Conservation (phyloP, 495 filamentous ascomycete genomes). For the Pyrenula massariospora region DNA sequence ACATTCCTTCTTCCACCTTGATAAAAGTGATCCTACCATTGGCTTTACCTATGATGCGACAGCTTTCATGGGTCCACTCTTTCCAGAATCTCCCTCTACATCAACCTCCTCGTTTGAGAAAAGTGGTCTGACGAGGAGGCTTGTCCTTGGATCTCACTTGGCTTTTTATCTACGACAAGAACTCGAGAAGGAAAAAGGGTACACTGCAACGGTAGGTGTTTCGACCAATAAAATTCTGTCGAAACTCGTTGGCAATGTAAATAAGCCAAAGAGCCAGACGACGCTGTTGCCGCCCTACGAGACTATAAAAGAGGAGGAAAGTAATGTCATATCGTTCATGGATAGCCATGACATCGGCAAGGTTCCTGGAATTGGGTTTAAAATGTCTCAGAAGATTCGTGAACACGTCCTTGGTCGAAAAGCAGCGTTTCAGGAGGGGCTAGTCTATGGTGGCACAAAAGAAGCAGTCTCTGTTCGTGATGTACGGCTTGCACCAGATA, state of each 20-base stretch:
- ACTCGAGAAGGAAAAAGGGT: conserved; percentile 69
- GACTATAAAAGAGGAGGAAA: conserved; percentile 9
- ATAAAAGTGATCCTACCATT: conserved; percentile 57
- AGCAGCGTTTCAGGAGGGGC: conserved; percentile 16
- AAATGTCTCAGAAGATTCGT: conserved; percentile 59
- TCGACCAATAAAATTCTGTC: conserved; percentile 74
- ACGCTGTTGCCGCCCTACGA: conserved; percentile 58
- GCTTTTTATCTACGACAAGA: conserved; percentile 55
- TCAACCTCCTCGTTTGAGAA: conserved; percentile 1
- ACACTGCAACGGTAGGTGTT: conserved; percentile 78
- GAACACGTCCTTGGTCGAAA: conserved; percentile 41
- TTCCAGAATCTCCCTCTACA: conserved; percentile 27
- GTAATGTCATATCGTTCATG: conserved; percentile 54
- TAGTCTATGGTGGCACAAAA: conserved; percentile 32
- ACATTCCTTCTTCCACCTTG: conserved; percentile 72
- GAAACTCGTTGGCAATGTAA: conserved; percentile 71
- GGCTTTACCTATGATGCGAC: conserved; percentile 74
- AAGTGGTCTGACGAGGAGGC: conserved; percentile 31
- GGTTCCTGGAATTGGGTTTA: conserved; percentile 78
- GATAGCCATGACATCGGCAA: conserved; percentile 67
- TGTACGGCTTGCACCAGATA: conserved; percentile 45
- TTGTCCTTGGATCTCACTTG: conserved; percentile 64
- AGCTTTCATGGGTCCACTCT: conserved; percentile 42
- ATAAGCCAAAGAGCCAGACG: conserved; percentile 82
- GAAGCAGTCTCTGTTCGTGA: conserved; percentile 52